These are phyloP conservation scores for Backusella tuberculispora DNA, from an alignment of 192 early-diverging fungal genomes.

Conservation along the genomic window DNA sequence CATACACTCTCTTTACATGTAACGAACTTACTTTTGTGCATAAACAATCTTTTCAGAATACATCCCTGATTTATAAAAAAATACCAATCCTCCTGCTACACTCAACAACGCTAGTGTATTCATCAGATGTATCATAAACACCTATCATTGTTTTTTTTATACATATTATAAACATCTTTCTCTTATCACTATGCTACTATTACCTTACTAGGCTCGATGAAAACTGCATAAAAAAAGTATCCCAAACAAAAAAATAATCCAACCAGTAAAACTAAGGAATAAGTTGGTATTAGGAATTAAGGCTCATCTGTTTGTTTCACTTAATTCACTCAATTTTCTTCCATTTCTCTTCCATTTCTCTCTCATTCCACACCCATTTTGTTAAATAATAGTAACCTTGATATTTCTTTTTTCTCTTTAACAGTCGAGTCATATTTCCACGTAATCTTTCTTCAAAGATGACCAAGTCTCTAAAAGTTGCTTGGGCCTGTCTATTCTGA, in stretches of 20 bases:
- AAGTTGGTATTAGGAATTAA: slow-evolving; percentile 32
- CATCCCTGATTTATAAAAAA: slow-evolving; percentile 60
- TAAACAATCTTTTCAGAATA: slow-evolving; percentile 60
- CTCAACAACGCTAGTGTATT: slow-evolving; percentile 43
- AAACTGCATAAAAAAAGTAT: slow-evolving; percentile 55
- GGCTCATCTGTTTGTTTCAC: neutral
- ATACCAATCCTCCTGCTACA: slow-evolving; percentile 47
- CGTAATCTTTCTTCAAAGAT: slow-evolving; percentile 83
- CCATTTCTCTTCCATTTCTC: neutral
- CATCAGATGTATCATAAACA: slow-evolving; percentile 31
- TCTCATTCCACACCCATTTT: neutral
- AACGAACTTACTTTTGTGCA: slow-evolving; percentile 53
- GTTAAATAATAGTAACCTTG: slow-evolving; percentile 47
- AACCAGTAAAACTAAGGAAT: slow-evolving; percentile 37
- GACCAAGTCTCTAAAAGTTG: slow-evolving; percentile 72
- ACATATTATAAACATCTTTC: neutral
- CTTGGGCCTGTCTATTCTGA: slow-evolving; percentile 25
- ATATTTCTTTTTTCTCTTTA: slow-evolving; percentile 74
- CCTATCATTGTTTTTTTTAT: slow-evolving; percentile 2
- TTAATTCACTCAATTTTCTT: neutral
- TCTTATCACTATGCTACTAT: neutral
- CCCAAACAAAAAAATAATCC: slow-evolving; percentile 25
- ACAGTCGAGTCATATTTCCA: slow-evolving; percentile 68
- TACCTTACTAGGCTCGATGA: slow-evolving; percentile 56
- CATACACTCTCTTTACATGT: neutral